Base-by-base conservation (phyloP, 1,139 yeast species). In the Lodderomyces jiufengensis region DNA sequence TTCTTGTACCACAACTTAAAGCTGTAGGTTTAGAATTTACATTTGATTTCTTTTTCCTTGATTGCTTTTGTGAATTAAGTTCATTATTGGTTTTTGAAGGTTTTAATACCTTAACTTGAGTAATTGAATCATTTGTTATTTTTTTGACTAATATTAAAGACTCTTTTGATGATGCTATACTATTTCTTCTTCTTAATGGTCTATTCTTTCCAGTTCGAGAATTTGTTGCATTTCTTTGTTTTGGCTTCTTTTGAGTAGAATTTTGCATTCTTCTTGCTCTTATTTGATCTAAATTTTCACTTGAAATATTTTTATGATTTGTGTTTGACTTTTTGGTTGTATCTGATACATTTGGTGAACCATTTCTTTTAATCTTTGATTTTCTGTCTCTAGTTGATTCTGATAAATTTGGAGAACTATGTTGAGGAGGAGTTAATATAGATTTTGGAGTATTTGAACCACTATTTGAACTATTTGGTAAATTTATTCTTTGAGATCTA, bases 221-320 rank as follows among this genome's bases (percentile, higher is more conserved):
- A 12, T 28, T 28, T 8, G 9, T 12, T 20, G 10, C 24, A 18
- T 9, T 28, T 21, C 31, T 20, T 28, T 23, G 24, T 28, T 24
- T 28, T 5, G 20, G 20, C 20, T 18, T 18, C 7, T 18, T 18
- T 18, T 5, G 7, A 18, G 20, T 7, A 18, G n/a, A n/a, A n/a
- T n/a, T n/a, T n/a, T 18, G 5, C 31, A 28, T 28, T 28, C 31
- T 28, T 9, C 31, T 23, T 20, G 31, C 31, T 28, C 31, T 23
- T 12, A 23, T 23, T 28, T 28, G 31, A 28, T 20, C 11, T 7
- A 28, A 15, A n/a, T 12, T n/a, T n/a, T 28, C 31, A 12, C 13
- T 18, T 9, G 24, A 12, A 6, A 18, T 21, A 12, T 28, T 23
- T 7, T 5, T 18, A 18, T 18, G 20, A 18, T 5, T 5, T 18